Conservation (phyloP, 2,329 filamentous ascomycete species). For the Venturia carpophila region DNA sequence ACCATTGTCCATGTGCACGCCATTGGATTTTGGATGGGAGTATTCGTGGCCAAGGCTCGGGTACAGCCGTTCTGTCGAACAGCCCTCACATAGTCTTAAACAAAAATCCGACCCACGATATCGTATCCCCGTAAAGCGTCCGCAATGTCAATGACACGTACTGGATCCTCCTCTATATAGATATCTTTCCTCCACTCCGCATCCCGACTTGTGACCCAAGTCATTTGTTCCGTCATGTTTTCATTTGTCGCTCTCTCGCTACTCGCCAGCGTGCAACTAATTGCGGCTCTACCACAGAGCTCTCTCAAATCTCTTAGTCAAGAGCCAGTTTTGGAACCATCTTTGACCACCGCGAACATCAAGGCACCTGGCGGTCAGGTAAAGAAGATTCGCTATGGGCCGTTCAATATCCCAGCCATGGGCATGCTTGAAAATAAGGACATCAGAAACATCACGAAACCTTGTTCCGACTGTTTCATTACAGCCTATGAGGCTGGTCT, state of each 20-base stretch:
- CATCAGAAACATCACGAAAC: conserved; percentile 7
- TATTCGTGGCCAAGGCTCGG: no score
- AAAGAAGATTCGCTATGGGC: not conserved
- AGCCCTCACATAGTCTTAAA: no score
- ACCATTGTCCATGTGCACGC: no score
- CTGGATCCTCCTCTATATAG: no score
- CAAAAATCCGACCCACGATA: no score
- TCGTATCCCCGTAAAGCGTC: no score
- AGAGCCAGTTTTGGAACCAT: not conserved
- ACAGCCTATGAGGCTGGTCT: conserved; percentile 3
- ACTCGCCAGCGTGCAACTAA: not conserved
- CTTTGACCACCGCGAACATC: not conserved
- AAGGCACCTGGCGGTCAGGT: not conserved
- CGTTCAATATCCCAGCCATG: conserved; percentile 3
- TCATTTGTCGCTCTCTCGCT: not conserved
- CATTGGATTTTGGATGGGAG: no score
- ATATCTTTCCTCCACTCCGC: not conserved
- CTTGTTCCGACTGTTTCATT: conserved; percentile 11
- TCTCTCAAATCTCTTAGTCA: not conserved
- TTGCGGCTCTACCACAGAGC: not conserved
- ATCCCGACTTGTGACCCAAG: not conserved
- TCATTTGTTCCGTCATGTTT: not conserved
- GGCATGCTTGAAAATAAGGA: conserved; percentile 2
- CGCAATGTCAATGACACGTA: no score
- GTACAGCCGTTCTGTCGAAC: no score